Evolutionary conservation across 176 grass and related monocot species (phyloP).

Genomic region (Puccinellia tenuiflora): DNA sequence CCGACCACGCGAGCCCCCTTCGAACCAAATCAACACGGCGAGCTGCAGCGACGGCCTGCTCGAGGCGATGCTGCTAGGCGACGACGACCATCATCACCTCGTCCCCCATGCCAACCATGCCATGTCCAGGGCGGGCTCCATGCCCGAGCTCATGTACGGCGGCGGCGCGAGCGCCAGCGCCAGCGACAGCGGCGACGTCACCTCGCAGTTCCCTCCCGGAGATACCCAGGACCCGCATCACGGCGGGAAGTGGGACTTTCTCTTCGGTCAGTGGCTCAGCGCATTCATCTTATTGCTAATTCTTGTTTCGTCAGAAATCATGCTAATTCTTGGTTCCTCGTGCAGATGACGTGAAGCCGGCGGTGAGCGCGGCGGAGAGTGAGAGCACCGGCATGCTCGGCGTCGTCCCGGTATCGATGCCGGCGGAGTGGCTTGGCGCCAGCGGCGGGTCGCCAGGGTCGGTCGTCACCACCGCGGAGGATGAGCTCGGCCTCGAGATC

Average conservation of each 20-base stretch:
- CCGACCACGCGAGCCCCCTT: conserved; percentile 29
- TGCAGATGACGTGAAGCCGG: conserved; percentile 31
- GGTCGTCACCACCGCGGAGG: conserved; percentile 39
- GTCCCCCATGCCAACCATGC: neutral
- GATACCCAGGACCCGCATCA: neutral
- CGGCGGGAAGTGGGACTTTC: conserved; percentile 35
- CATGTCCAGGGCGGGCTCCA: conserved; percentile 31
- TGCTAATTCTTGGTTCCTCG: neutral
- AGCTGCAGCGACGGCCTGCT: conserved; percentile 16
- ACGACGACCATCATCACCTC: conserved; percentile 12
- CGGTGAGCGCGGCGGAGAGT: conserved; percentile 17
- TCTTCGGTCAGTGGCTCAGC: conserved; percentile 45
- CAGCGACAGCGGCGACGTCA: conserved; percentile 14
- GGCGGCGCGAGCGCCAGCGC: neutral
- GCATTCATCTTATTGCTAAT: neutral
- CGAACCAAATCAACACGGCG: conserved; percentile 35
- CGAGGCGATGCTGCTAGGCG: conserved; percentile 27
- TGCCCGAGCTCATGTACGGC: conserved; percentile 36
- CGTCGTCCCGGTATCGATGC: neutral
- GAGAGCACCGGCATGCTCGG: conserved; percentile 14
- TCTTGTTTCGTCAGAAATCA: too few species aligned
- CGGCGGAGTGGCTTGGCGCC: conserved; percentile 25
- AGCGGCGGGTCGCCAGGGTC: conserved; percentile 44
- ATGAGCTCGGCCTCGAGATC: conserved; percentile 36
- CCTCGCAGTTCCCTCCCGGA: neutral